Evolutionary conservation across 1,139 yeast species (phyloP), one percentile per base, ranked within the genome.

Genomic region (Debaryomyces subglobosus): DNA sequence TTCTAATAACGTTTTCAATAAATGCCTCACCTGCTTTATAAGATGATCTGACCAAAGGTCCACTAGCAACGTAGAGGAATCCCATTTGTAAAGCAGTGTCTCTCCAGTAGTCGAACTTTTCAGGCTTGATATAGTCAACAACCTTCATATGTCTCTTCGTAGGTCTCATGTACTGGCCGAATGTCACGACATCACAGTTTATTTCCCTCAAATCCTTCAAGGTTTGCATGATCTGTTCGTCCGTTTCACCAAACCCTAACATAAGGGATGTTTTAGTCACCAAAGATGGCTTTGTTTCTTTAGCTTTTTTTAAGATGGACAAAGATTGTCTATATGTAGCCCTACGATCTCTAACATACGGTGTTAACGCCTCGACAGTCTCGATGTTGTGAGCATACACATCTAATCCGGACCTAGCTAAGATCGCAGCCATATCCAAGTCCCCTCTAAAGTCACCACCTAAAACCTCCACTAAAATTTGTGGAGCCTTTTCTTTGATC

Each of bases 91-190:
- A 77, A 0, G 99, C 99, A 20, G 78, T 79, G 52, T 88, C 84
- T 64, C 86, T 89, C 99, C 99, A 95, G 66, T 86, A 78, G 52
- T 91, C 96, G 65, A 95, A 95, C 65, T 89, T 91, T 57, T 89
- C 97, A 0, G 99, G 99, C n/a, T 84, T 86, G 20, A 94, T 82
- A 61, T 95, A 95, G 56, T 94, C 97, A 18, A 90, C 97, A 37
- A 95, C 99, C 73, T 92, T 92, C 96, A 95, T 90, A 67, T 95
- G 99, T 62, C 98, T 84, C 72, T 89, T 94, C 1, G 99, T 95
- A 39, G 99, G 99, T 64, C 98, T 82, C 99, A 95, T 95, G 69
- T 95, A 95, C 71, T 95, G 99, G 37, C 99, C 99, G 69, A 95
- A 94, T 0, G 99, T 95, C 21, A 95, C 97, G 47, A 95, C 96